Percentiles rank a stretch among this genome's conserved stretches.
These are phyloP conservation scores for Paramecium caudatum DNA, from an alignment of 73 alveolate species.

Conservation along the genomic window DNA sequence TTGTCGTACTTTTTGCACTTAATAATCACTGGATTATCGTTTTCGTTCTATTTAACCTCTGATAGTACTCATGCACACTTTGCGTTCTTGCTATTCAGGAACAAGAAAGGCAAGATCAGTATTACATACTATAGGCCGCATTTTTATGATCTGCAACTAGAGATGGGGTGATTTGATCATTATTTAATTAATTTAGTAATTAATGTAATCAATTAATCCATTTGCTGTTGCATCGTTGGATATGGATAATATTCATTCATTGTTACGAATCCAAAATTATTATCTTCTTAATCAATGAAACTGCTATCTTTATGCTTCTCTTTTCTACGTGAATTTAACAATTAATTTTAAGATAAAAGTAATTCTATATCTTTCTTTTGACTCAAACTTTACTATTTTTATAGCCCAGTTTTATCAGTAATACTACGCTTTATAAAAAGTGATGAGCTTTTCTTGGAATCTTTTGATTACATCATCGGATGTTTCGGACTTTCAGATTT, in stretches of 20 bases:
- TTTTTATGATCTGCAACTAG: not conserved
- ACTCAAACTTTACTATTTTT: not conserved
- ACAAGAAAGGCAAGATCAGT: constrained; percentile 1
- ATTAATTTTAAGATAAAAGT: not conserved
- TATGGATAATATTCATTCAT: constrained; percentile 65
- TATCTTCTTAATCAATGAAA: constrained; percentile 9
- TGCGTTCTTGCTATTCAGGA: not conserved
- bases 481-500: not conserved
- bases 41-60: constrained; percentile 10
- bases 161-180: constrained; percentile 53
- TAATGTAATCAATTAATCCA: constrained; percentile 30
- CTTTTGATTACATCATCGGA: constrained; percentile 38
- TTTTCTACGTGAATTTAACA: not conserved
- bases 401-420: not conserved
- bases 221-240: constrained; percentile 33
- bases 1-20: not conserved
- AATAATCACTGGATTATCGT: not conserved
- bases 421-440: not conserved
- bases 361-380: not conserved
- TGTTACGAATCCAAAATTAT: not conserved
- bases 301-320: not conserved
- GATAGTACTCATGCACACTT: constrained; percentile 7
- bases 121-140: constrained; percentile 32
- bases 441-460: constrained; percentile 25
- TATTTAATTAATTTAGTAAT: constrained; percentile 13